These are phyloP conservation scores for Bipolaris zeicola DNA, from an alignment of 2,329 filamentous ascomycete genomes.

Conservation along the genomic window DNA sequence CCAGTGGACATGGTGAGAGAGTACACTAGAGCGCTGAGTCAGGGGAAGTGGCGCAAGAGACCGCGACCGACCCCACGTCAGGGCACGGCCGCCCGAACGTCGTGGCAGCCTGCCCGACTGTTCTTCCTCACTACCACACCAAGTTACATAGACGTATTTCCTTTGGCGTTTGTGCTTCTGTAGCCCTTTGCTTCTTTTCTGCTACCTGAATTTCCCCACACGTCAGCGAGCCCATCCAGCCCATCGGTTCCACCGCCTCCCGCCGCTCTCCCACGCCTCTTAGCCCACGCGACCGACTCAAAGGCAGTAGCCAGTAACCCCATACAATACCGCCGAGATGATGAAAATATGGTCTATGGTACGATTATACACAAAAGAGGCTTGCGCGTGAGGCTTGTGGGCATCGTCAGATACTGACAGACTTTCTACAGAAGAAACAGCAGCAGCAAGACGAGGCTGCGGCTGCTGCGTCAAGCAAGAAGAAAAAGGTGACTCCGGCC, in stretches of 20 bases:
- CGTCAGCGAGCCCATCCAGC: slow-evolving; percentile 2
- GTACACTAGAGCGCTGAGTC: slow-evolving; percentile 10
- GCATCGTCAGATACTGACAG: slow-evolving; percentile 30
- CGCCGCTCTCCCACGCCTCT: slow-evolving; percentile 5
- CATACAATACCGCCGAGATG: slow-evolving; percentile 66
- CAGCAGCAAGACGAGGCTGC: slow-evolving; percentile 89
- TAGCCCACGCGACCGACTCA: slow-evolving; percentile 24
- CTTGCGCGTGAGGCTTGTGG: background rate
- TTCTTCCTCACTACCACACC: slow-evolving; percentile 13
- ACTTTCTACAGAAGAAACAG: slow-evolving; percentile 76
- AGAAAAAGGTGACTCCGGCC: slow-evolving; percentile 98
- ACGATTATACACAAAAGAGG: slow-evolving; percentile 36
- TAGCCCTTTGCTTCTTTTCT: slow-evolving; percentile 4
- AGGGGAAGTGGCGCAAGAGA: slow-evolving; percentile 17
- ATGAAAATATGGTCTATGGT: slow-evolving; percentile 99
- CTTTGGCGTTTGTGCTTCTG: slow-evolving; percentile 22
- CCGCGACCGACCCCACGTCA: slow-evolving; percentile 25
- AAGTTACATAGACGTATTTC: slow-evolving; percentile 13
- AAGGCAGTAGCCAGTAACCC: slow-evolving; percentile 7
- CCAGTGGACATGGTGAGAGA: background rate
- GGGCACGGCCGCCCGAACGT: slow-evolving; percentile 22
- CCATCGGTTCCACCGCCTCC: background rate
- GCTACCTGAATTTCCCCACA: background rate
- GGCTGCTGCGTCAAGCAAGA: slow-evolving; percentile 78
- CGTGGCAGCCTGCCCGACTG: slow-evolving; percentile 19